Base-by-base conservation (phyloP, 352 stramenopile genomes). In the Pythium myriotylum region DNA sequence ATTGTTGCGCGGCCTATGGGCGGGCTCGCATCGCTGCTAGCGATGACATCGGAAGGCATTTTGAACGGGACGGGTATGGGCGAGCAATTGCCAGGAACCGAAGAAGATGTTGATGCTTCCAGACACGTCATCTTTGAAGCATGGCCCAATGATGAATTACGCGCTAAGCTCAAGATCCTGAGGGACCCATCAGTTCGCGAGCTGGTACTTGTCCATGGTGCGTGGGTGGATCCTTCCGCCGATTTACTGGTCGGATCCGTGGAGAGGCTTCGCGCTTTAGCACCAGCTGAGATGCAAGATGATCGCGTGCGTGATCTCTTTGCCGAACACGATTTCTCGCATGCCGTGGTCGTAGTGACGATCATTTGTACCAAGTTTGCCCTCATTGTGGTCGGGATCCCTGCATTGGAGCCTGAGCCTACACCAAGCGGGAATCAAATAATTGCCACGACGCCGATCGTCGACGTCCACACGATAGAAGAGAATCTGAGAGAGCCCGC, bases 121-220 rank as follows among this genome's bases (percentile, higher is more conserved):
- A 16, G 16, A 39, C 33, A 20, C 67, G 65, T 65, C 3, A 65
- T 59, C 0, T 87, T 91, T 49, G 69, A 84, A 45, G 77, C 80
- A 2, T 59, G 65, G 16, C 77, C 77, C 10, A 92, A 94, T 52
- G 84, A 91, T 29, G 50, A 89, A 10, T 67, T 91, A 22, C 84
- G 86, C 12, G 91, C 89, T 65, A 91, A 90, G 58, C 63, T 94
- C 47, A 89, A 93, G 59, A 79, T 91, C 9, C 41, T 93, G 2
- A 67, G 68, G 6, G 73, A 91, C 47, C 42, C 63, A 19, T 72
- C 74, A 0, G 68, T 79, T 6, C 75, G 73, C 8, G 70, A 67
- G 42, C 73, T 94, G 5, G 68, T 85, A 27, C 86, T 83, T 39
- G 86, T 84, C 16, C 81, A 89, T 54, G 86, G 81, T 3, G 42